These are phyloP conservation scores for Rubia tinctorum DNA, from an alignment of 305 asterid species.

Conservation along the genomic window DNA sequence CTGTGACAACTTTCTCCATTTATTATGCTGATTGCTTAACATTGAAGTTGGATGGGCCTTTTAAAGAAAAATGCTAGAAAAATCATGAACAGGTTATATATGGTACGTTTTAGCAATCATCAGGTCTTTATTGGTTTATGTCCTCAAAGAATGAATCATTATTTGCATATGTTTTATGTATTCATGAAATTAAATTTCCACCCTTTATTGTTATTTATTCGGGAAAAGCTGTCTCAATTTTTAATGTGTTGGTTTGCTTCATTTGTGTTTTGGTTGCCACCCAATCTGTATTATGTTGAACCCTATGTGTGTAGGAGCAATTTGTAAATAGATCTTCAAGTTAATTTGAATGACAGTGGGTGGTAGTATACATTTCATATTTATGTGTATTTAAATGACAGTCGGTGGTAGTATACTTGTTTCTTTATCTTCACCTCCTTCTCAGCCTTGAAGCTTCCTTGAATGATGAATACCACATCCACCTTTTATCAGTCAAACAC, in stretches of 20 bases:
- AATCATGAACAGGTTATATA: neutral
- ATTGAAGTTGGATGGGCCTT: neutral
- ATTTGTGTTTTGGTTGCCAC: neutral
- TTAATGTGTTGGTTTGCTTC: neutral
- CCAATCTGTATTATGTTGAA: neutral
- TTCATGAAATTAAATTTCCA: neutral
- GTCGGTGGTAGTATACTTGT: no score
- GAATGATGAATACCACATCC: neutral
- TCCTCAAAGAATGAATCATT: no score
- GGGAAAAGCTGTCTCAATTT: neutral
- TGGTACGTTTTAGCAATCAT: neutral
- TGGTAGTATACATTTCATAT: neutral
- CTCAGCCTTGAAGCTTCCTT: neutral
- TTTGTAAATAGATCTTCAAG: neutral
- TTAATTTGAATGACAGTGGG: neutral
- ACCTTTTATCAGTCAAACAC: neutral
- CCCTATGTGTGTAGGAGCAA: no score
- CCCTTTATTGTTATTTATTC: neutral
- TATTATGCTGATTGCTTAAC: neutral
- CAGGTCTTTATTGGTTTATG: neutral
- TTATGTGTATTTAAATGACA: neutral
- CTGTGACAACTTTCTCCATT: neutral
- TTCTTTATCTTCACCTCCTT: neutral
- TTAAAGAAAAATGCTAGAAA: neutral
- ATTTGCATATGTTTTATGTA: neutral